These are phyloP conservation scores for Stropharia rugosoannulata DNA, from an alignment of 768 basidiomycete genomes.

Conservation along the genomic window DNA sequence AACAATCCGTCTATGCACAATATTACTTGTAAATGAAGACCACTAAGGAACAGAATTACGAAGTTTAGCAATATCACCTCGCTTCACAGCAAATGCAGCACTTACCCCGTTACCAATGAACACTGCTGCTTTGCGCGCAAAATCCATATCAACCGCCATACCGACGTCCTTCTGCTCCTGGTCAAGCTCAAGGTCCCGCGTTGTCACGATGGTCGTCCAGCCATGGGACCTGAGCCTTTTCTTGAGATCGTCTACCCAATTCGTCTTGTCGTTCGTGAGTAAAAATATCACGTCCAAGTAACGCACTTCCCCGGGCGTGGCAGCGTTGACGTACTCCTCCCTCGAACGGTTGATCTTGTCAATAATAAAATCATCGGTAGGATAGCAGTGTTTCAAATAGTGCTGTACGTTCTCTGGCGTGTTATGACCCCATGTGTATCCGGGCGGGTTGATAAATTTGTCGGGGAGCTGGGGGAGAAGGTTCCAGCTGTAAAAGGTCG, in stretches of 20 bases:
- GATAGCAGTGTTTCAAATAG: slow-evolving; percentile 46
- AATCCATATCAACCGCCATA: slow-evolving; percentile 55
- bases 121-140: slow-evolving; percentile 44
- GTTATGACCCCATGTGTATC: slow-evolving; percentile 25
- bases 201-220: slow-evolving; percentile 46
- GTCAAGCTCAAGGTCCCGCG: slow-evolving; percentile 40
- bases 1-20: slow-evolving; percentile 6
- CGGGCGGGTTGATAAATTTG: slow-evolving; percentile 37
- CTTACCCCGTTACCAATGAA: slow-evolving; percentile 58
- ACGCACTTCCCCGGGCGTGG: slow-evolving; percentile 13
- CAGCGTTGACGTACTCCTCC: slow-evolving; percentile 30
- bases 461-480: slow-evolving; percentile 44
- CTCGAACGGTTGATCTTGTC: slow-evolving; percentile 38
- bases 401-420: slow-evolving; percentile 37
- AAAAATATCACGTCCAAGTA: slow-evolving; percentile 43
- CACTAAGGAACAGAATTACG: neutral
- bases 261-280: slow-evolving; percentile 47
- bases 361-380: slow-evolving; percentile 38
- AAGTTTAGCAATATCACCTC: neutral
- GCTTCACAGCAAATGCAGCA: neutral
- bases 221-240: slow-evolving; percentile 35
- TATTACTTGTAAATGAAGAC: slow-evolving; percentile 9
- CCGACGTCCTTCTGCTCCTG: slow-evolving; percentile 29
- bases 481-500: slow-evolving; percentile 51
- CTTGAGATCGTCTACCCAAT: slow-evolving; percentile 44